Evolutionary conservation across 805 yeast species (phyloP).

Genomic region (Candida takata): DNA sequence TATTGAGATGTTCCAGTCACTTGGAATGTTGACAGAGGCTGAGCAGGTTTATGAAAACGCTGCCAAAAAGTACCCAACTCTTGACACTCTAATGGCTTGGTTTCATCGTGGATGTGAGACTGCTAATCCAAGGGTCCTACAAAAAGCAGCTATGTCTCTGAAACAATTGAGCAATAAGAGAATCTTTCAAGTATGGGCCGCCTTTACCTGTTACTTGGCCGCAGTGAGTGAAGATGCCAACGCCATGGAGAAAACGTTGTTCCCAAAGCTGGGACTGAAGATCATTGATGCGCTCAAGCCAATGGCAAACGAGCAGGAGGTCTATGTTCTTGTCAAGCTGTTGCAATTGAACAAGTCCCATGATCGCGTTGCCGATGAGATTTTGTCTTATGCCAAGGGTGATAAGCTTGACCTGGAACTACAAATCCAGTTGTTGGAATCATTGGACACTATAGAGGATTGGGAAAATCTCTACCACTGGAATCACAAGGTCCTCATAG

Average conservation of each 20-base stretch:
- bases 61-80: conserved; percentile 47
- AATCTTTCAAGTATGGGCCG: conserved; percentile 44
- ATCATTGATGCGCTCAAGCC: conserved; percentile 49
- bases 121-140: conserved; percentile 44
- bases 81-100: conserved; percentile 47
- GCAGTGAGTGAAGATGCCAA: conserved; percentile 28
- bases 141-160: conserved; percentile 43
- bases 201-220: conserved; percentile 44
- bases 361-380: conserved; percentile 25
- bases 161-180: conserved; percentile 31
- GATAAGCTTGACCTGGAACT: conserved; percentile 52
- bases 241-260: conserved; percentile 42
- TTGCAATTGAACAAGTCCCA: conserved; percentile 29
- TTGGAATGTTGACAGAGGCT: conserved; percentile 35
- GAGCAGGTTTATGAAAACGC: conserved; percentile 49
- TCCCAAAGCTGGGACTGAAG: conserved; percentile 55
- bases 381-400: conserved; percentile 26
- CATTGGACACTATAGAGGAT: conserved; percentile 33
- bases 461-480: conserved; percentile 39
- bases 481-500: conserved; percentile 36
- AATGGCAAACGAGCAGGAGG: conserved; percentile 53
- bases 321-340: conserved; percentile 50
- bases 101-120: conserved; percentile 43
- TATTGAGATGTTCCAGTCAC: conserved; percentile 35
- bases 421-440: conserved; percentile 44